These are phyloP conservation scores for Mycena floridula DNA, from an alignment of 768 basidiomycete genomes.

Conservation along the genomic window DNA sequence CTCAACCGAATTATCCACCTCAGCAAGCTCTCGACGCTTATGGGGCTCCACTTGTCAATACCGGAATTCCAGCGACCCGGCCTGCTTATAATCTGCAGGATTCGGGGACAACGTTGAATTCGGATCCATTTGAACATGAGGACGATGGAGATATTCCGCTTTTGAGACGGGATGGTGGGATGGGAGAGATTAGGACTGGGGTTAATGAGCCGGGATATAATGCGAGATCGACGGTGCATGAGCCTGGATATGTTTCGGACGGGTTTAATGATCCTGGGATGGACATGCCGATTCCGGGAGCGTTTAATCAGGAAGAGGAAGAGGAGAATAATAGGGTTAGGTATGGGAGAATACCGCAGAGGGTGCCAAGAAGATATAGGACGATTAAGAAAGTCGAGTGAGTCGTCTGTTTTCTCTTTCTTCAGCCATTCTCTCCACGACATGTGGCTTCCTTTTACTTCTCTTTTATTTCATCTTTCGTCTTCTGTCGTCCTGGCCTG, in stretches of 20 bases:
- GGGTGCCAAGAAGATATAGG: conserved; percentile 86
- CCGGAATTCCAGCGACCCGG: background rate
- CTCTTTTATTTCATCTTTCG: too few species aligned
- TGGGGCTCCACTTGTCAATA: background rate
- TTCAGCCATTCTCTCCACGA: too few species aligned
- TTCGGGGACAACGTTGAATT: background rate
- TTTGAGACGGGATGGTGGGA: background rate
- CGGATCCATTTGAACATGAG: background rate
- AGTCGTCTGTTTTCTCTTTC: conserved; percentile 27
- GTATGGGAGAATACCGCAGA: conserved; percentile 87
- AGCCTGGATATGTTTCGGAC: background rate
- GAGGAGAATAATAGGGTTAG: conserved; percentile 63
- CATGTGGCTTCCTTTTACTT: too few species aligned
- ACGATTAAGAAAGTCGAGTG: conserved; percentile 90
- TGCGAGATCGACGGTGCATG: background rate
- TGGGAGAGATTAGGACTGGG: too few species aligned
- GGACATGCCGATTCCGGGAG: background rate
- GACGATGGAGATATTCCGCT: conserved; percentile 1
- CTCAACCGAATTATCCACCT: background rate
- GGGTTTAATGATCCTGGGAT: background rate
- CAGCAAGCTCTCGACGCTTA: background rate
- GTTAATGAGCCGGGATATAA: background rate
- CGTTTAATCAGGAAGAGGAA: conserved; percentile 5
- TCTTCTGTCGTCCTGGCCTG: too few species aligned
- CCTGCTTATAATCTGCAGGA: background rate